Conservation (phyloP, 108 stramenopile species). For the Nannochloropsis oceanica region DNA sequence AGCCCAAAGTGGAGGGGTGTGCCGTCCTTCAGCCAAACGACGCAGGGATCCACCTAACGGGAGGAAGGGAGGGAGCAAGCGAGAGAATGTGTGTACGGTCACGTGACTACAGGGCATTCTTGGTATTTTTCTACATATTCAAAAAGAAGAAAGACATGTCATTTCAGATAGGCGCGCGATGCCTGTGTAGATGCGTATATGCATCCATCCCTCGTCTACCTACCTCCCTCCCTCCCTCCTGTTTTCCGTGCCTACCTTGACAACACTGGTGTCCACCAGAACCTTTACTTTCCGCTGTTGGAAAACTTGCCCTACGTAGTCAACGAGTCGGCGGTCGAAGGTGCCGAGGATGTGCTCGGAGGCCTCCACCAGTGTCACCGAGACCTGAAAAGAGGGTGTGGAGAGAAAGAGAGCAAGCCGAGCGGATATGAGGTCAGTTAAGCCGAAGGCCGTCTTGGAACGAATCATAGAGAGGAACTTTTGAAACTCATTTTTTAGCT, state of each 20-base stretch:
- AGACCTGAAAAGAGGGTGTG: slow-evolving; percentile 1
- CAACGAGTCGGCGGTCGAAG: slow-evolving; percentile 60
- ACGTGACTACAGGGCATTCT: neutral
- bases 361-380: slow-evolving; percentile 75
- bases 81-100: neutral
- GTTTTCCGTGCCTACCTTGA: slow-evolving; percentile 2
- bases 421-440: neutral
- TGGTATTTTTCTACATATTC: too few species aligned
- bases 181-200: too few species aligned
- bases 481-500: neutral
- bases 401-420: neutral
- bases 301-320: slow-evolving; percentile 54
- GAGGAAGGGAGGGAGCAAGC: neutral
- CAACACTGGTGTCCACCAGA: slow-evolving; percentile 49
- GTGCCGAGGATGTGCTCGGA: slow-evolving; percentile 67
- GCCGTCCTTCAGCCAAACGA: neutral
- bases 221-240: neutral
- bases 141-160: too few species aligned
- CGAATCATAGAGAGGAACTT: neutral
- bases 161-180: too few species aligned
- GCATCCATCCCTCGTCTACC: neutral
- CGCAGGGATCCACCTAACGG: neutral
- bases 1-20: neutral
- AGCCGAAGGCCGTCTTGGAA: neutral
- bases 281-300: slow-evolving; percentile 37